Evolutionary conservation across 768 basidiomycete genomes (phyloP).

Genomic region (Auricularia sp.): DNA sequence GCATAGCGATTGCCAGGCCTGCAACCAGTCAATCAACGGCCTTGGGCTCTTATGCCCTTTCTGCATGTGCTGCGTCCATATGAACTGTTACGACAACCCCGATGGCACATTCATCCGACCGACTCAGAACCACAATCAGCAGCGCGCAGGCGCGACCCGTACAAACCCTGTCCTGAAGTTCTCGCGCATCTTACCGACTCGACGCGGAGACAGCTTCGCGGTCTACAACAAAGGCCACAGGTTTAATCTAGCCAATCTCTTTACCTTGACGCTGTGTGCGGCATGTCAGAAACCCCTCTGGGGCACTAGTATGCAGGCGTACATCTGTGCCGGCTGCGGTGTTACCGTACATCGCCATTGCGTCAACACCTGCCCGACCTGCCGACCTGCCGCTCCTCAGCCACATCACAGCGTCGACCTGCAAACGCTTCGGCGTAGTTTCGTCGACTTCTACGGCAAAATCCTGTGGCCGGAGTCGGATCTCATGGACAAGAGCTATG

Average conservation of each 20-base stretch:
- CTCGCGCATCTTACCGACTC: conserved; percentile 34
- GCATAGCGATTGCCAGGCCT: conserved; percentile 44
- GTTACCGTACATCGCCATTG: conserved; percentile 30
- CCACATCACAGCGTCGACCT: conserved; percentile 42
- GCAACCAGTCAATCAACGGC: conserved; percentile 43
- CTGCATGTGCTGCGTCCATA: conserved; percentile 61
- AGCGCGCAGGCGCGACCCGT: conserved; percentile 20
- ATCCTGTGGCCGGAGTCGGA: conserved; percentile 34
- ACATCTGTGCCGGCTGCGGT: conserved; percentile 57
- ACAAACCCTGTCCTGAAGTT: conserved; percentile 54
- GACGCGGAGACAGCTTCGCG: conserved; percentile 14
- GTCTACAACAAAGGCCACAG: conserved; percentile 31
- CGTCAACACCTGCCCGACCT: conserved; percentile 16
- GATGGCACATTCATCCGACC: conserved; percentile 44
- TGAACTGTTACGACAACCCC: conserved; percentile 68
- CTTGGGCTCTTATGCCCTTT: conserved; percentile 64
- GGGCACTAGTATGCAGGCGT: conserved; percentile 54
- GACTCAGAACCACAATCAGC: not conserved
- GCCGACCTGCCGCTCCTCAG: conserved; percentile 28
- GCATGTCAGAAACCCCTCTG: conserved; percentile 61
- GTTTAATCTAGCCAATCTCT: conserved; percentile 53
- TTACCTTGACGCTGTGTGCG: conserved; percentile 63
- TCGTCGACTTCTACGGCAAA: conserved; percentile 40
- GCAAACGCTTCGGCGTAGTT: conserved; percentile 44
- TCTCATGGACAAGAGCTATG: conserved; percentile 40